phyloP scores from a whole-genome alignment of 2,329 filamentous ascomycete species.

The Penicillium sp. region DNA sequence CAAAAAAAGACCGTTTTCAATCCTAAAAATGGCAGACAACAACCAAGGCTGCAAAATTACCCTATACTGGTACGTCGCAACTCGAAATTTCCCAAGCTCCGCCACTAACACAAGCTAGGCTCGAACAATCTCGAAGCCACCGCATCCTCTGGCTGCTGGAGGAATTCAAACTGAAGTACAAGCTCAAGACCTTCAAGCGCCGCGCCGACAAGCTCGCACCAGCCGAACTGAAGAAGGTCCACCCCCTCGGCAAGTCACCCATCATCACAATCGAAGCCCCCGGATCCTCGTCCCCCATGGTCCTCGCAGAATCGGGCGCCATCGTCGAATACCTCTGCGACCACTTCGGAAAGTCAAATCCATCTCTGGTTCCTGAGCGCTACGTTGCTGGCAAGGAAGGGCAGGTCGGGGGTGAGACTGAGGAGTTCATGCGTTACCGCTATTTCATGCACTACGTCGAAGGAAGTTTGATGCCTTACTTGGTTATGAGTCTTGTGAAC shows the following conservation, averaged over 20 bases:
- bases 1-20: not conserved
- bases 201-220: slow-evolving; percentile 66
- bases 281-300: slow-evolving; percentile 47
- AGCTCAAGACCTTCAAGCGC: slow-evolving; percentile 77
- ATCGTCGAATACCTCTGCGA: slow-evolving; percentile 82
- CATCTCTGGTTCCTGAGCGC: slow-evolving; percentile 50
- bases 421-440: slow-evolving; percentile 60
- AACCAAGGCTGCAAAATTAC: slow-evolving; percentile 54
- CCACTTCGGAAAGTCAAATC: slow-evolving; percentile 50
- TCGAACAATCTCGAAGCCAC: slow-evolving; percentile 78
- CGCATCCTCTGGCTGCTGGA: slow-evolving; percentile 84
- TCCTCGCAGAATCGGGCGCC: slow-evolving; percentile 77
- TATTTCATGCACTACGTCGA: slow-evolving; percentile 83
- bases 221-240: slow-evolving; percentile 70
- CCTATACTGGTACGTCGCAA: slow-evolving; percentile 58
- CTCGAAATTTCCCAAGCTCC: not conserved
- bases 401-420: slow-evolving; percentile 57
- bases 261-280: slow-evolving; percentile 64
- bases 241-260: slow-evolving; percentile 85
- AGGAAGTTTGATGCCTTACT: slow-evolving; percentile 73
- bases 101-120: slow-evolving; percentile 53
- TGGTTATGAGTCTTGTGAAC: slow-evolving; percentile 66
- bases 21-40: slow-evolving; percentile 17
- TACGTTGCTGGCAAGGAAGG: slow-evolving; percentile 55
- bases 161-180: slow-evolving; percentile 75